Conservation (phyloP, 441 rosid species). For the Mallotus repandus region DNA sequence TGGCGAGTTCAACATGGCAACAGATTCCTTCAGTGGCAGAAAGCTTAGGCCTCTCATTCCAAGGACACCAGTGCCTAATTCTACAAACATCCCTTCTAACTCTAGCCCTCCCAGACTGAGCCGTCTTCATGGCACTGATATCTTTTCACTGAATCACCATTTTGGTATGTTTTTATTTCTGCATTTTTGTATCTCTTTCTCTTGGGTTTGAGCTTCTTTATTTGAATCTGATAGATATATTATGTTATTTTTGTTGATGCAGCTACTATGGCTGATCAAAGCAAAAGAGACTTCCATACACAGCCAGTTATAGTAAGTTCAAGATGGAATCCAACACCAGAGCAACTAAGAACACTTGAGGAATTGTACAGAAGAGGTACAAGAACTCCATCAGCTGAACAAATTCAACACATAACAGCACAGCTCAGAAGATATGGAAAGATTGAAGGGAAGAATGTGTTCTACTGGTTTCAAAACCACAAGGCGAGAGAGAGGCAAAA, state of each 20-base stretch:
- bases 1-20: conserved; percentile 48
- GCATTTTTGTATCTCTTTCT: not conserved
- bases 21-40: conserved; percentile 60
- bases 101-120: conserved; percentile 31
- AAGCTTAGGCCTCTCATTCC: conserved; percentile 85
- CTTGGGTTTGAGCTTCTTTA: not conserved
- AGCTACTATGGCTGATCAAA: conserved; percentile 52
- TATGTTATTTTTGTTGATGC: not conserved
- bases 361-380: conserved; percentile 83
- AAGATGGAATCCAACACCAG: conserved; percentile 97
- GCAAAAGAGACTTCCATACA: conserved; percentile 55
- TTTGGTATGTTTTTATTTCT: conserved; percentile 33
- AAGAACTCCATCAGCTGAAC: conserved; percentile 88
- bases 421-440: conserved; percentile 86
- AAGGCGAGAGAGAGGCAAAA: conserved; percentile 95
- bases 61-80: conserved; percentile 42
- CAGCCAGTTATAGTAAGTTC: conserved; percentile 75
- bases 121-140: conserved; percentile 42
- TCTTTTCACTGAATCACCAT: conserved; percentile 51
- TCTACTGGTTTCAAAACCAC: conserved; percentile 98
- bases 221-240: not conserved
- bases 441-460: conserved; percentile 96
- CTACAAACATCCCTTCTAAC: conserved; percentile 30
- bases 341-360: conserved; percentile 84
- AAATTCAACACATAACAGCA: conserved; percentile 85